Conservation (phyloP, 768 basidiomycete species). For the Brasilioporus rufonigricans region DNA sequence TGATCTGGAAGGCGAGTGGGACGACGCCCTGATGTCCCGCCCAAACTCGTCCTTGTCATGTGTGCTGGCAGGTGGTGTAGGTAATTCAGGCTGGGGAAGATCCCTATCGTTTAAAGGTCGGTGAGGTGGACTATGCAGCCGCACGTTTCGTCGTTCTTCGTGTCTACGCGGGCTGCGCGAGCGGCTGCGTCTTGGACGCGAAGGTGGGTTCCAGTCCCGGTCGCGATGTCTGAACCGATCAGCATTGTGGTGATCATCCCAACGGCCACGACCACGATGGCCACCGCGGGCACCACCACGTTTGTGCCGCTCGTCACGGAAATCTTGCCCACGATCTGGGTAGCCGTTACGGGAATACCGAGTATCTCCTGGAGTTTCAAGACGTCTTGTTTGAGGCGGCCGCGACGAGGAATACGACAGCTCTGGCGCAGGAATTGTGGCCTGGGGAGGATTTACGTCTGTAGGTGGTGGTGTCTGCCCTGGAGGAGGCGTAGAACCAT, state of each 20-base stretch:
- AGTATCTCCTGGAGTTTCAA: constrained; percentile 37
- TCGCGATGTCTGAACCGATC: constrained; percentile 46
- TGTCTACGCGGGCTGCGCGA: constrained; percentile 74
- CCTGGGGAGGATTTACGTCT: background rate
- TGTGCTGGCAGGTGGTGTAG: constrained; percentile 25
- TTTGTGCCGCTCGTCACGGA: constrained; percentile 49
- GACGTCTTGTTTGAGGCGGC: constrained; percentile 21
- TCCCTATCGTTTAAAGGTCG: constrained; percentile 38
- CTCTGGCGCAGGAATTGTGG: constrained; percentile 15
- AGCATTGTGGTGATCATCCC: constrained; percentile 56
- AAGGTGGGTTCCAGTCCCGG: constrained; percentile 35
- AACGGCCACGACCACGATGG: constrained; percentile 60
- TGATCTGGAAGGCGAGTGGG: constrained; percentile 36
- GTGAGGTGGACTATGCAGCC: constrained; percentile 59
- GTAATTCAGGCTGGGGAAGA: constrained; percentile 26
- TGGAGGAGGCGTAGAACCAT: constrained; percentile 27
- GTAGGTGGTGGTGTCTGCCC: constrained; percentile 30
- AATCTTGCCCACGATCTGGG: constrained; percentile 48
- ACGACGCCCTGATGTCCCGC: constrained; percentile 67
- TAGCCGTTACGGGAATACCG: constrained; percentile 31
- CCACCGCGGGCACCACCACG: constrained; percentile 57
- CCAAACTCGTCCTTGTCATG: constrained; percentile 83
- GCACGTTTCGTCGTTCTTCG: constrained; percentile 46
- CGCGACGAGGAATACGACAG: constrained; percentile 13
- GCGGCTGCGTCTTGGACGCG: constrained; percentile 57